Percentiles rank a stretch among this genome's conserved stretches.
Evolutionary conservation across 2,329 filamentous ascomycete species (phyloP).

Genomic region (Biscogniauxia sp.): DNA sequence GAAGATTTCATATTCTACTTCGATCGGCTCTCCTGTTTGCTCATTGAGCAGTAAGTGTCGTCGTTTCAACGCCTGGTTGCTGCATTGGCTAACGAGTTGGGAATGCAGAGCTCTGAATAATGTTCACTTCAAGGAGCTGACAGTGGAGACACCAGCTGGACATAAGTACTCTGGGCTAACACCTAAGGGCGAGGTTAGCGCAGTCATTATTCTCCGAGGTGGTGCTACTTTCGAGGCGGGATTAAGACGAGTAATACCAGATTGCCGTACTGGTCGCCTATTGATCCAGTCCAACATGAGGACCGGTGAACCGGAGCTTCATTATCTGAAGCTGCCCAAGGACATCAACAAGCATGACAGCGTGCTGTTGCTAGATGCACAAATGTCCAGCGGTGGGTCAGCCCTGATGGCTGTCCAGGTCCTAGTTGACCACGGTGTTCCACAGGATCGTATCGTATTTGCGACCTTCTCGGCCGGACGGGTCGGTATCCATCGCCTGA

Average conservation of each 20-base stretch:
- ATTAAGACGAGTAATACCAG: slow-evolving; percentile 84
- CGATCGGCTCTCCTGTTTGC: slow-evolving; percentile 78
- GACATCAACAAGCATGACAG: slow-evolving; percentile 73
- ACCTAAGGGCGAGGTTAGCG: slow-evolving; percentile 72
- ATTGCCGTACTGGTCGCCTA: slow-evolving; percentile 84
- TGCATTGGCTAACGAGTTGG: slow-evolving; percentile 3
- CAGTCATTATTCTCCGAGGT: slow-evolving; percentile 84
- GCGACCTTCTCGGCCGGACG: slow-evolving; percentile 89
- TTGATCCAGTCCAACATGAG: slow-evolving; percentile 85
- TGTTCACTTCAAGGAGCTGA: slow-evolving; percentile 62
- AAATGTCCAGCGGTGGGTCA: slow-evolving; percentile 88
- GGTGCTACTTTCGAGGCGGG: slow-evolving; percentile 87
- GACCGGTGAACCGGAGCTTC: slow-evolving; percentile 88
- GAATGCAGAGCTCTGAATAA: slow-evolving; percentile 69
- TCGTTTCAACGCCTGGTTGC: not conserved
- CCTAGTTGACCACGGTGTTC: slow-evolving; percentile 89
- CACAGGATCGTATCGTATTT: slow-evolving; percentile 80
- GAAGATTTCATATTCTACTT: slow-evolving; percentile 99
- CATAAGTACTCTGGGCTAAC: slow-evolving; percentile 69
- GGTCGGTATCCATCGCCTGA: slow-evolving; percentile 78
- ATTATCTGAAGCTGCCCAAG: slow-evolving; percentile 78
- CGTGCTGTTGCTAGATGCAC: slow-evolving; percentile 84
- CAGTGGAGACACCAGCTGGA: slow-evolving; percentile 69
- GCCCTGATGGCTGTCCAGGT: slow-evolving; percentile 93
- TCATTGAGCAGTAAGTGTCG: slow-evolving; percentile 69